Percentiles rank a stretch among this genome's conserved stretches.
Conservation (phyloP, 164 flowering plant genomes). For the Paratinospora sagittata region DNA sequence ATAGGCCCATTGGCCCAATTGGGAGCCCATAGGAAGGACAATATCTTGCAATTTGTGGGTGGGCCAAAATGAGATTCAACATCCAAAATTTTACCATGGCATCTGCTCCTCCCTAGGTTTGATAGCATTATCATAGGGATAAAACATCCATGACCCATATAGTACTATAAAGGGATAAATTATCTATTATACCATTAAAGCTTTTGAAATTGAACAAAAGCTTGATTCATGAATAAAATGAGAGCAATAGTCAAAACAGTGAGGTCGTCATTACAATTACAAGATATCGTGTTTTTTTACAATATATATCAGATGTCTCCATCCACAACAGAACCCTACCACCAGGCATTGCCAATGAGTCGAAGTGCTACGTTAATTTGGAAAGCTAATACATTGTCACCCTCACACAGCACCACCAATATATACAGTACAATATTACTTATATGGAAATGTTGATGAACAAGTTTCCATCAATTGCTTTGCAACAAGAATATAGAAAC, state of each 20-base stretch:
- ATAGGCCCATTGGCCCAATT: no score
- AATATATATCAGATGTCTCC: no score
- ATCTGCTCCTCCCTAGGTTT: not conserved
- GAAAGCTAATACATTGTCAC: not conserved
- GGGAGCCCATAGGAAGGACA: no score
- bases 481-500: not conserved
- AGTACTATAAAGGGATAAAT: not conserved
- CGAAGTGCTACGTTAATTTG: not conserved
- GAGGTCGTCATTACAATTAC: not conserved
- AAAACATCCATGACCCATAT: not conserved
- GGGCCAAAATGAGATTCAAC: no score
- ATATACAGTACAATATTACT: not conserved
- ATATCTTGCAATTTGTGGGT: no score
- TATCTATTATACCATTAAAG: no score
- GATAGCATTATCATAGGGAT: not conserved
- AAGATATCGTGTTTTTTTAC: no score
- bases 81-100: not conserved
- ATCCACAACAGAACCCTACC: no score
- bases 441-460: not conserved
- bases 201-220: no score
- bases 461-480: not conserved
- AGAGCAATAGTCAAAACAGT: no score
- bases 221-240: no score
- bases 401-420: not conserved
- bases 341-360: not conserved